Evolutionary conservation across 2,329 filamentous ascomycete species (phyloP).

Genomic region (Colletotrichum echinochloae): DNA sequence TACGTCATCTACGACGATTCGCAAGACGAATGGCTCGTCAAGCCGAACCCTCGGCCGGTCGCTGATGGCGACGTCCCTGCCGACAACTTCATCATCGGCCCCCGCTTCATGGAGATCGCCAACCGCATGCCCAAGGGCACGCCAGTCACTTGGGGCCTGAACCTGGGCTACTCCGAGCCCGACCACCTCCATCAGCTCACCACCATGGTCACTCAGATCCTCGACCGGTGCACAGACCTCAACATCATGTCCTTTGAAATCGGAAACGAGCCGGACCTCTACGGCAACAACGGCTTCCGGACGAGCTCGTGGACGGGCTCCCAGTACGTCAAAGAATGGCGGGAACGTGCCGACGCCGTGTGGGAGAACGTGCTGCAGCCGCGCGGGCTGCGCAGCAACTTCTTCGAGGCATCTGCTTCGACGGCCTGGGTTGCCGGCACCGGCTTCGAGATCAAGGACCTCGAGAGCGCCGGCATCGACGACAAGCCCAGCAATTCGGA

Average conservation of each 20-base stretch:
- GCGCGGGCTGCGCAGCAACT: slow-evolving; percentile 26
- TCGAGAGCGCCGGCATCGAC: slow-evolving; percentile 8
- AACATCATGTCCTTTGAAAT: slow-evolving; percentile 38
- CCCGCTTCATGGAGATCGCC: slow-evolving; percentile 37
- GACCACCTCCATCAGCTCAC: slow-evolving; percentile 33
- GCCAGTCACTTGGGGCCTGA: slow-evolving; percentile 33
- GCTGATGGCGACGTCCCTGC: slow-evolving; percentile 26
- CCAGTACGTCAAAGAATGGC: slow-evolving; percentile 27
- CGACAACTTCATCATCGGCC: slow-evolving; percentile 36
- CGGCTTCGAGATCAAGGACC: slow-evolving; percentile 34
- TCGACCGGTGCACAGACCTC: slow-evolving; percentile 36
- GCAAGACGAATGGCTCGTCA: slow-evolving; percentile 35
- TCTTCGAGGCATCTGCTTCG: slow-evolving; percentile 34
- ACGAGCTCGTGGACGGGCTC: slow-evolving; percentile 21
- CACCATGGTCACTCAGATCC: slow-evolving; percentile 33
- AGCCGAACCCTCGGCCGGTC: slow-evolving; percentile 26
- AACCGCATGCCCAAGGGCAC: slow-evolving; percentile 35
- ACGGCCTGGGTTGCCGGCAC: slow-evolving; percentile 37
- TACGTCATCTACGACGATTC: slow-evolving; percentile 35
- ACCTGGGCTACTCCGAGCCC: slow-evolving; percentile 30
- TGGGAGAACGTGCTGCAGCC: slow-evolving; percentile 31
- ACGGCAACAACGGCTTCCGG: slow-evolving; percentile 29
- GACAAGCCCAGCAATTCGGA: slow-evolving; percentile 27
- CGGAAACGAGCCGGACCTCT: slow-evolving; percentile 37
- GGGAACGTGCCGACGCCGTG: slow-evolving; percentile 30